phyloP scores from a whole-genome alignment of 805 yeast genomes.

The Hanseniaspora pseudoguilliermondii region DNA sequence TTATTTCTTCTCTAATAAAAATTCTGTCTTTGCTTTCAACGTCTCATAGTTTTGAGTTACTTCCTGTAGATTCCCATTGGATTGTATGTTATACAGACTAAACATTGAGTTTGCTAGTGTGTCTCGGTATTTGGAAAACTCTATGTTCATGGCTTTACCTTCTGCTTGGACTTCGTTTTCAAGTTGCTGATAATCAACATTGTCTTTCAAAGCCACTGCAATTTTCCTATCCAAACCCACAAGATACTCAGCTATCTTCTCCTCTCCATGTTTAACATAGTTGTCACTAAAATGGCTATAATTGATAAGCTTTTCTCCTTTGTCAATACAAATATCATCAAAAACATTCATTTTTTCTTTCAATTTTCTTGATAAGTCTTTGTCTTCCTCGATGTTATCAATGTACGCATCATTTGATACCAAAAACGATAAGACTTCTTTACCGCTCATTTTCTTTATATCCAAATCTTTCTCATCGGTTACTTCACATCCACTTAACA shows the following conservation, averaged over 20 bases:
- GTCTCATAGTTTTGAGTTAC: not conserved
- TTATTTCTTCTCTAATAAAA: not conserved
- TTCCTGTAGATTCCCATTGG: not conserved
- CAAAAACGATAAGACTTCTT: not conserved
- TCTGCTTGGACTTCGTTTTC: not conserved
- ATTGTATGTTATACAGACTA: not conserved
- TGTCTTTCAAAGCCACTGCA: not conserved
- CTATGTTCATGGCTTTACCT: not conserved
- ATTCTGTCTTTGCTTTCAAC: slow-evolving; percentile 1
- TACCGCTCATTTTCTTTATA: not conserved
- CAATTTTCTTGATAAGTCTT: not conserved
- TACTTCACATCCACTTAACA: slow-evolving; percentile 2
- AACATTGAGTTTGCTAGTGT: not conserved
- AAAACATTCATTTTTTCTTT: not conserved
- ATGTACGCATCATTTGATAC: not conserved
- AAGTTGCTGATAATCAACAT: not conserved
- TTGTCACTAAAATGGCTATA: not conserved
- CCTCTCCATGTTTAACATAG: not conserved
- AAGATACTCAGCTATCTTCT: not conserved
- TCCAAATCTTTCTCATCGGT: not conserved
- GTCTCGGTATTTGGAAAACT: not conserved
- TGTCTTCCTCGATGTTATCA: not conserved
- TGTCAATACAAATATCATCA: slow-evolving; percentile 1
- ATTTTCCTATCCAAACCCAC: not conserved
- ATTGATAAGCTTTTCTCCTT: not conserved